Percentiles rank a stretch among this genome's conserved stretches.
phyloP scores from a whole-genome alignment of 805 yeast genomes.

The Candida gorgasii region DNA sequence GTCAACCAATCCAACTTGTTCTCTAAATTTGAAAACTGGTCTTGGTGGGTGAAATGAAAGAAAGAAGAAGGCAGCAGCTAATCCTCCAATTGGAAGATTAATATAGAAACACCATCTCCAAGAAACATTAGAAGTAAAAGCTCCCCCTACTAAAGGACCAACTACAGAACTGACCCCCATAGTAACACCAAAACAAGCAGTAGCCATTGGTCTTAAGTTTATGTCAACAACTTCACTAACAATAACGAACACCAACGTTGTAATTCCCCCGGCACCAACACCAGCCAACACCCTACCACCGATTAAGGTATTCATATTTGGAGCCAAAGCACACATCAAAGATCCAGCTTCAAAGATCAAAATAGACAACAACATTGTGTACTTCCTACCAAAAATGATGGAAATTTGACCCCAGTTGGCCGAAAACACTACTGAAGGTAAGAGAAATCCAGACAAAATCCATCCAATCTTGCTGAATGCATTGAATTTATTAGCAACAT shows the following conservation, averaged over 20 bases:
- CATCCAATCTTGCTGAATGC: conserved; percentile 37
- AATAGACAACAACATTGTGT: conserved; percentile 18
- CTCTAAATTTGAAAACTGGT: conserved; percentile 35
- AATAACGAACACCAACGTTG: conserved; percentile 28
- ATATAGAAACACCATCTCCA: conserved; percentile 81
- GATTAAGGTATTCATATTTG: conserved; percentile 37
- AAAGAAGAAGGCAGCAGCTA: conserved; percentile 38
- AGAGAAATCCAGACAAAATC: conserved; percentile 38
- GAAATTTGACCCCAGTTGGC: conserved; percentile 40
- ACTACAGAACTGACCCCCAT: conserved; percentile 51
- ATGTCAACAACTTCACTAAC: conserved; percentile 34
- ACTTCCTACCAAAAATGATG: conserved; percentile 38
- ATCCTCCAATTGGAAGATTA: conserved; percentile 65
- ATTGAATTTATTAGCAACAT: conserved; percentile 37
- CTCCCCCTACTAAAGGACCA: conserved; percentile 70
- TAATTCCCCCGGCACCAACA: conserved; percentile 39
- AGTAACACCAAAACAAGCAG: conserved; percentile 37
- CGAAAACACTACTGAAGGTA: conserved; percentile 33
- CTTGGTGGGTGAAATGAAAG: conserved; percentile 48
- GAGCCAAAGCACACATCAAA: conserved; percentile 38
- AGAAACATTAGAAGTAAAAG: conserved; percentile 52
- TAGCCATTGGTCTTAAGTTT: conserved; percentile 34
- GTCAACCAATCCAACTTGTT: conserved; percentile 46
- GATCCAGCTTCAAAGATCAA: conserved; percentile 25
- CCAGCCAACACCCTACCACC: conserved; percentile 43